Evolutionary conservation across 768 basidiomycete genomes (phyloP).

Genomic region (Leucocoprinus leucothites): DNA sequence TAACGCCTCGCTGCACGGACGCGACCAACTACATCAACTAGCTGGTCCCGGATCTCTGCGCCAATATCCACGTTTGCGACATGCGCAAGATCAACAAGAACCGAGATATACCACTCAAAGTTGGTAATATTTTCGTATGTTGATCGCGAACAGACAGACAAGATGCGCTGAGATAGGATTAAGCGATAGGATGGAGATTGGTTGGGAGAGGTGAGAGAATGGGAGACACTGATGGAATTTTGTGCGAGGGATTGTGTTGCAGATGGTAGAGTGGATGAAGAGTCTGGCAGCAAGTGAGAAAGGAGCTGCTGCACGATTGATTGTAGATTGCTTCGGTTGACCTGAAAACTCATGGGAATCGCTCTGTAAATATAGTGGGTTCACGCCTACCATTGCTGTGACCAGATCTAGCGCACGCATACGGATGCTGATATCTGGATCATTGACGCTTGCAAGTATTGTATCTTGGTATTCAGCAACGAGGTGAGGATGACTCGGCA

Average conservation of each 20-base stretch:
- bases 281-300: slow-evolving; percentile 74
- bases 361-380: slow-evolving; percentile 1
- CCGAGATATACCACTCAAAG: slow-evolving; percentile 98
- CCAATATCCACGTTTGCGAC: slow-evolving; percentile 82
- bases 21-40: slow-evolving; percentile 84
- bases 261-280: slow-evolving; percentile 48
- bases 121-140: slow-evolving; percentile 87
- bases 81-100: slow-evolving; percentile 88
- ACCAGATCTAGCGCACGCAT: slow-evolving; percentile 94
- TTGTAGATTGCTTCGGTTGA: slow-evolving; percentile 79
- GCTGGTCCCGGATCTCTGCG: slow-evolving; percentile 70
- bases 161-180: slow-evolving; percentile 73
- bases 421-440: slow-evolving; percentile 92
- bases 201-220: slow-evolving; percentile 44
- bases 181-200: slow-evolving; percentile 86
- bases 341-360: slow-evolving; percentile 43
- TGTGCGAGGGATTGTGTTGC: slow-evolving; percentile 59
- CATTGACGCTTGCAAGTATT: slow-evolving; percentile 85
- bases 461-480: slow-evolving; percentile 90
- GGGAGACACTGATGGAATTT: slow-evolving; percentile 32
- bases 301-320: slow-evolving; percentile 88
- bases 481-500: slow-evolving; percentile 86
- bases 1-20: slow-evolving; percentile 74
- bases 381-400: slow-evolving; percentile 75
- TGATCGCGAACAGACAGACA: slow-evolving; percentile 81